A percentile compares a stretch with the other conserved stretches of the same genome.
These are phyloP conservation scores for Sporisorium reilianum DNA, from an alignment of 1,284 basidiomycete genomes.

Conservation along the genomic window DNA sequence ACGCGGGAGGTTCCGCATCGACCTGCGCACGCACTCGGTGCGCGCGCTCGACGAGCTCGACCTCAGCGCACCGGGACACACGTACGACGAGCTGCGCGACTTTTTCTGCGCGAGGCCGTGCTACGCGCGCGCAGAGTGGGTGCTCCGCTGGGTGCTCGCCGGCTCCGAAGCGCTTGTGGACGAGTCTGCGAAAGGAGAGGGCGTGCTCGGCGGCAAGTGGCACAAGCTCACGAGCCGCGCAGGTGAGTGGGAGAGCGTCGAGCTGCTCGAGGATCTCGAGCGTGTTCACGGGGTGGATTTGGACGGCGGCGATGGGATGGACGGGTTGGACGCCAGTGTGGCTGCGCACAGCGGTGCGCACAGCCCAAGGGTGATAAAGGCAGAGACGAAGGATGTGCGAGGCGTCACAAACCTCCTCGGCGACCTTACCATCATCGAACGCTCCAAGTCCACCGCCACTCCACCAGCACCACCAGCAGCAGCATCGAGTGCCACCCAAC, in stretches of 20 bases:
- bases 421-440: conserved; percentile 28
- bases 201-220: conserved; percentile 79
- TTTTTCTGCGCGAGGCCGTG: conserved; percentile 35
- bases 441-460: background rate
- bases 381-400: background rate
- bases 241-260: conserved; percentile 72
- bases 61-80: conserved; percentile 31
- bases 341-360: too few relatives aligned
- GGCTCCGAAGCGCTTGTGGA: too few relatives aligned
- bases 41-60: conserved; percentile 23
- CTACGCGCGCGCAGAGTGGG: conserved; percentile 43
- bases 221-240: conserved; percentile 82
- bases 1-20: conserved; percentile 27
- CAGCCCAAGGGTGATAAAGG: background rate
- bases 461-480: background rate
- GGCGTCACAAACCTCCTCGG: conserved; percentile 16
- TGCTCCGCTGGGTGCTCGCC: conserved; percentile 46
- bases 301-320: background rate
- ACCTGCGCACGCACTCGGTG: conserved; percentile 20
- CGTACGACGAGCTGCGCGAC: conserved; percentile 29
- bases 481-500: background rate
- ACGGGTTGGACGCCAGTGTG: too few relatives aligned
- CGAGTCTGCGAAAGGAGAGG: too few relatives aligned
- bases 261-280: conserved; percentile 49
- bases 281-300: conserved; percentile 16